Evolutionary conservation across 1,284 basidiomycete species (phyloP).

Genomic region (Pseudozyma pruni): DNA sequence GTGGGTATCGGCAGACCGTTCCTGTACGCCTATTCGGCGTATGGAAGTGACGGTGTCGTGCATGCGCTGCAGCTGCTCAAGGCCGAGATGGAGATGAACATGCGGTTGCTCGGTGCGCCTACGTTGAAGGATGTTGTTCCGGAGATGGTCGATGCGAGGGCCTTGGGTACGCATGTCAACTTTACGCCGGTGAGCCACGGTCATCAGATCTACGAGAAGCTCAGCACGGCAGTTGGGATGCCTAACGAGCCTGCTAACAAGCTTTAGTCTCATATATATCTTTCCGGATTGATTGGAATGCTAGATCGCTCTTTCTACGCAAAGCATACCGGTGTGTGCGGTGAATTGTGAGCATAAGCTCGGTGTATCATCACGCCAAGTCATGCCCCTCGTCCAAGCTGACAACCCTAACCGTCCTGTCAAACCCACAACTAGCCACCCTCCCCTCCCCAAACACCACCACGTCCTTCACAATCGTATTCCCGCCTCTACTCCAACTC

Average conservation of each 20-base stretch:
- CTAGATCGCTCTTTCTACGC: neutral
- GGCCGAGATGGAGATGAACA: conserved; percentile 82
- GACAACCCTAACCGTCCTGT: conserved; percentile 50
- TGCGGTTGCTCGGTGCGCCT: conserved; percentile 81
- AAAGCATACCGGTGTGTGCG: neutral
- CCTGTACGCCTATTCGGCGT: conserved; percentile 89
- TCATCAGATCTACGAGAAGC: conserved; percentile 55
- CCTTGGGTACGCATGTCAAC: conserved; percentile 70
- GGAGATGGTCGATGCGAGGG: conserved; percentile 77
- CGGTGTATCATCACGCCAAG: neutral
- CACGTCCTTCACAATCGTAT: conserved; percentile 61
- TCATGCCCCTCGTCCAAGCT: neutral
- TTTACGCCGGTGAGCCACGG: conserved; percentile 46
- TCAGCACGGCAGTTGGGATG: conserved; percentile 57
- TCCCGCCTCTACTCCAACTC: conserved; percentile 57
- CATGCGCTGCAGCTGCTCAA: conserved; percentile 78
- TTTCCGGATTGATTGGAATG: neutral
- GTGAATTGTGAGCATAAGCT: neutral
- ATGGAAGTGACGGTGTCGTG: conserved; percentile 82
- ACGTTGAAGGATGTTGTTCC: conserved; percentile 78
- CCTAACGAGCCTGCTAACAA: conserved; percentile 46
- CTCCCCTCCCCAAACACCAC: conserved; percentile 38
- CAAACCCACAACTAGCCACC: conserved; percentile 61
- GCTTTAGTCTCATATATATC: conserved; percentile 9
- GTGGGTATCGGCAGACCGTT: conserved; percentile 90